Base-by-base conservation (phyloP, 441 rosid genomes). In the Gossypium gossypioides region DNA sequence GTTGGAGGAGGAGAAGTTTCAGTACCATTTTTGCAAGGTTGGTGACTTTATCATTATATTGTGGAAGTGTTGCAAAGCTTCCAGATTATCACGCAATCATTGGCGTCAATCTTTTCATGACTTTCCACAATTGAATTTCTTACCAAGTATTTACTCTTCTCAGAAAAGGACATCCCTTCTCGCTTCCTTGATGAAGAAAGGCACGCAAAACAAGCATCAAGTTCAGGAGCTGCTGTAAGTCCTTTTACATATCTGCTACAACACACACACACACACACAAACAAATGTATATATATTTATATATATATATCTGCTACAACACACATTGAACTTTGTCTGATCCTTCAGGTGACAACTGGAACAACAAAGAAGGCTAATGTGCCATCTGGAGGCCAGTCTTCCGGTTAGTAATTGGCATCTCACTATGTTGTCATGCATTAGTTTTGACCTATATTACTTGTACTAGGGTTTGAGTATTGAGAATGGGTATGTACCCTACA, bases 1-100 rank as follows among this genome's bases (percentile, higher is more conserved):
- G 92, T 92, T 56, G 97, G 97, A 15, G 99, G 99, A 68, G 97
- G 99, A 77, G 99, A 92, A 77, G 97, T 91, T 71, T 83, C 98
- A 2, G 99, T 91, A 72, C 99, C 99, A 71, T 94, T 94, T 85
- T 84, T 94, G 86, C 97, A 89, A 79, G 99, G 99, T 84, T 72
- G 42, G 71, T 67, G 42, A 67, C 12, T 25, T 48, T 8, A 67
- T 25, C 44, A n/a, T 6, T 21, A 10, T 21, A 42, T 64, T 42
- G 1, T 21, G 32, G 32, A 10, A 64, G 2, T 37, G 27, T 63
- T 19, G 12, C 18, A 2, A 6, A 40, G 34, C 12, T 64, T 3
- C 4, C 25, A 12, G 13, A 32, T 64, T 42, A 12, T 54, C 34
- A 13, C 3, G 19, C 3, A 27, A 7, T 44, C 18, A 5, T 42